Evolutionary conservation across 1,139 yeast species (phyloP), one percentile per base, ranked within the genome.

Genomic region (Kodamaea sp.): DNA sequence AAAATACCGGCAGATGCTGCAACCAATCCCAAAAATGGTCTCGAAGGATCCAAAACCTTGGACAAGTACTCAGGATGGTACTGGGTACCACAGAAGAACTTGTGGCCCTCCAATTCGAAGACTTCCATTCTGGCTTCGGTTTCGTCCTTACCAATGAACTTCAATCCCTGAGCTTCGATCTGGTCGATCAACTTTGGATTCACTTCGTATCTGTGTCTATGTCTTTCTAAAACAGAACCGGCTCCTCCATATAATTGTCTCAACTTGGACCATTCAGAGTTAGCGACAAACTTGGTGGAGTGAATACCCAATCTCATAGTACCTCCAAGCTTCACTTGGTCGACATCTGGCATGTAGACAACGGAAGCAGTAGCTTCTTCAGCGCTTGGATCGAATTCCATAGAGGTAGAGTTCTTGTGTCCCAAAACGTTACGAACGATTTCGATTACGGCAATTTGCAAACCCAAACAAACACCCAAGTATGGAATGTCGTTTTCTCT

Each of bases 271-370:
- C 81, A 73, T 49, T 84, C 82, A 28, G 87, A 65, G 46, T 72
- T 80, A 10, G 69, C 67, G 54, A 80, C 83, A 73, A 94, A 94
- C 50, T 76, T 78, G 30, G 97, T 88, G 48, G 90, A 80, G 63
- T 96, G 88, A 46, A 88, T 74, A 53, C 99, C 99, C 51, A 94
- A 77, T 72, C 99, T 83, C 99, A 94, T 94, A 37, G 97, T 92
- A 51, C 99, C 99, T 46, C 99, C 99, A 70, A 94, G 78, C 59
- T 88, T 89, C 47, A 86, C 81, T 70, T 89, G 94, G 65, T 89
- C 95, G 43, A 92, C 90, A 63, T 94, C 98, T 31, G 99, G 98
- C 98, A 94, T 94, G 71, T 87, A 92, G 33, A 94, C 89, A 43
- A 94, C 95, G 32, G 90, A 80, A 26, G 94, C 88, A 28, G 75